Conservation (phyloP, 148 eudicot genomes). For the Beta vulgaris region DNA sequence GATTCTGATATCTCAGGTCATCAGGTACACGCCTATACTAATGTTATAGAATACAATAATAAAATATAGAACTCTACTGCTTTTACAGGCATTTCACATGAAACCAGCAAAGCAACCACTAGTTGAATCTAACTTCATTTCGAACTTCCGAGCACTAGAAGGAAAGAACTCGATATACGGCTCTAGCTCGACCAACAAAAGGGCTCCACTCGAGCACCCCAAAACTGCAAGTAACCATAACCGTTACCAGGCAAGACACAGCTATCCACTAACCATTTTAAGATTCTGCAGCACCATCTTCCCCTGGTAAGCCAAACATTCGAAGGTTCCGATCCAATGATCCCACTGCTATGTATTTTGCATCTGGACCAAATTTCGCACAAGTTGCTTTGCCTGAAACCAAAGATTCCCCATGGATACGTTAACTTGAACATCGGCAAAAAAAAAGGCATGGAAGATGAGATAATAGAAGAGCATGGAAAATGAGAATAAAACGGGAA, state of each 20-base stretch:
- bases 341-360: slow-evolving; percentile 83
- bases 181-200: neutral
- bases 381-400: slow-evolving; percentile 69
- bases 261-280: neutral
- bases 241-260: neutral
- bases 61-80: neutral
- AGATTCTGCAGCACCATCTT: slow-evolving; percentile 47
- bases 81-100: neutral
- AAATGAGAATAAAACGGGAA: neutral
- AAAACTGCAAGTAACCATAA: neutral
- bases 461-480: neutral
- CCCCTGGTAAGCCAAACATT: slow-evolving; percentile 76
- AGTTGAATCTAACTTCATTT: neutral
- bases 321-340: slow-evolving; percentile 91
- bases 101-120: neutral
- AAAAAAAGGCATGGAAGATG: neutral
- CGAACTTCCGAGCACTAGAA: neutral
- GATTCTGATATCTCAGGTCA: neutral
- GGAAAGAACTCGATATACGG: neutral
- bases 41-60: neutral
- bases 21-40: slow-evolving; percentile 10
- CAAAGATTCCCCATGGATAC: neutral
- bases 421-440: neutral
- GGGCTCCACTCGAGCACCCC: neutral
- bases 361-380: slow-evolving; percentile 84